phyloP scores from a whole-genome alignment of 805 yeast species.

The Komagataella kurtzmanii region DNA sequence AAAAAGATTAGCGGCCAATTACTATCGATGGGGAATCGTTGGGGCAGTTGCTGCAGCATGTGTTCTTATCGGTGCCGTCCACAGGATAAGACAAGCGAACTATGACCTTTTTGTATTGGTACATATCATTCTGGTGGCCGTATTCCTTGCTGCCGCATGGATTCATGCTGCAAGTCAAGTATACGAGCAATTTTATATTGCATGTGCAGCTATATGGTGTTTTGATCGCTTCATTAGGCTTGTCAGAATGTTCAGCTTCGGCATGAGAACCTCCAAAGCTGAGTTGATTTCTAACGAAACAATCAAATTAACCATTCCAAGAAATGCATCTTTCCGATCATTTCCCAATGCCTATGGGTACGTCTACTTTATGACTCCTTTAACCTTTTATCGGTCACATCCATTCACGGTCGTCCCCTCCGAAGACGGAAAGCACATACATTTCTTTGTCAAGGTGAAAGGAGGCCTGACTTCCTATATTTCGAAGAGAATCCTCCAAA shows the following conservation, averaged over 20 bases:
- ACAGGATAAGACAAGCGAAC: slow-evolving; percentile 31
- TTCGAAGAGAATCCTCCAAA: slow-evolving; percentile 10
- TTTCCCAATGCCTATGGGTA: slow-evolving; percentile 45
- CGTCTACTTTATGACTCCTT: slow-evolving; percentile 39
- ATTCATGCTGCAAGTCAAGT: slow-evolving; percentile 34
- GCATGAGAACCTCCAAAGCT: slow-evolving; percentile 23
- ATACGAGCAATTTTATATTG: slow-evolving; percentile 20
- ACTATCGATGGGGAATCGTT: slow-evolving; percentile 17
- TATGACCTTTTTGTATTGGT: slow-evolving; percentile 51
- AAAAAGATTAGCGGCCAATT: slow-evolving; percentile 6
- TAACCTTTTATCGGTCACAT: slow-evolving; percentile 56
- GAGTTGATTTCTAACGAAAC: slow-evolving; percentile 28
- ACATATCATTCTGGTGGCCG: slow-evolving; percentile 43
- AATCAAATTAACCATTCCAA: slow-evolving; percentile 30
- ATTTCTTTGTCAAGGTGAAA: slow-evolving; percentile 35
- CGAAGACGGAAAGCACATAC: slow-evolving; percentile 18
- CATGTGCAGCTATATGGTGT: slow-evolving; percentile 32
- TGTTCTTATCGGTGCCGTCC: slow-evolving; percentile 34
- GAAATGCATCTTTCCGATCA: slow-evolving; percentile 34
- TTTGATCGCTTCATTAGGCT: slow-evolving; percentile 37
- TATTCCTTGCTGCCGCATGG: slow-evolving; percentile 43
- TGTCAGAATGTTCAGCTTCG: slow-evolving; percentile 20
- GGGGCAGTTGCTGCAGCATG: slow-evolving; percentile 27
- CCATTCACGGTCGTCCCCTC: slow-evolving; percentile 50
- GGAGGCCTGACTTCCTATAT: slow-evolving; percentile 42